Evolutionary conservation across 441 rosid genomes (phyloP).

Genomic region (Gossypium gossypioides): DNA sequence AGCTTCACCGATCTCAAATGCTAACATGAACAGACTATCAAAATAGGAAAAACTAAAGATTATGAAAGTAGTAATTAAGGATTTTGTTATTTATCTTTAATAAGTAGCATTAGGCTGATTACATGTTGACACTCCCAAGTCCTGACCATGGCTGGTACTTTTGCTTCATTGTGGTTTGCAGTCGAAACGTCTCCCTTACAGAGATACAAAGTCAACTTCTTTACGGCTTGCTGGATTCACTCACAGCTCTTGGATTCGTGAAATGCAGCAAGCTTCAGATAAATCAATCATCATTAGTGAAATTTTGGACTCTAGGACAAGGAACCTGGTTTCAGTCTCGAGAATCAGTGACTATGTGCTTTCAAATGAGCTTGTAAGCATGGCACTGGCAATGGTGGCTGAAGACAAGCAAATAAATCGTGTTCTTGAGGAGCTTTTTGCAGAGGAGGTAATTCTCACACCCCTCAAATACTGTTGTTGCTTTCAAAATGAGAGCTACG

Average conservation of each 20-base stretch:
- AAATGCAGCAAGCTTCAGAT: constrained; percentile 90
- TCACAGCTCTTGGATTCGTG: constrained; percentile 79
- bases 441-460: constrained; percentile 47
- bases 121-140: not conserved
- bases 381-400: constrained; percentile 92
- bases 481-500: not conserved
- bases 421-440: constrained; percentile 75
- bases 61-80: not conserved
- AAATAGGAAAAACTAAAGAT: not conserved
- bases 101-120: not conserved
- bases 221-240: constrained; percentile 49
- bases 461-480: not conserved
- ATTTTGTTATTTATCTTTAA: not conserved
- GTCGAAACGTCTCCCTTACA: constrained; percentile 76
- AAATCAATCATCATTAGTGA: constrained; percentile 81
- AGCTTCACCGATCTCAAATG: not conserved
- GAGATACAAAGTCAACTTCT: constrained; percentile 31
- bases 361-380: constrained; percentile 78
- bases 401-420: constrained; percentile 90
- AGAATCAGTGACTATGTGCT: constrained; percentile 88
- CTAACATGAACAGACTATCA: not conserved
- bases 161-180: constrained; percentile 23
- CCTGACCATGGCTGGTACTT: not conserved
- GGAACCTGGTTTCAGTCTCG: constrained; percentile 80
- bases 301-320: constrained; percentile 87